Percentiles rank a stretch among this genome's conserved stretches.
phyloP scores from a whole-genome alignment of 192 early-diverging fungal genomes.

The Backusella australiensis region DNA sequence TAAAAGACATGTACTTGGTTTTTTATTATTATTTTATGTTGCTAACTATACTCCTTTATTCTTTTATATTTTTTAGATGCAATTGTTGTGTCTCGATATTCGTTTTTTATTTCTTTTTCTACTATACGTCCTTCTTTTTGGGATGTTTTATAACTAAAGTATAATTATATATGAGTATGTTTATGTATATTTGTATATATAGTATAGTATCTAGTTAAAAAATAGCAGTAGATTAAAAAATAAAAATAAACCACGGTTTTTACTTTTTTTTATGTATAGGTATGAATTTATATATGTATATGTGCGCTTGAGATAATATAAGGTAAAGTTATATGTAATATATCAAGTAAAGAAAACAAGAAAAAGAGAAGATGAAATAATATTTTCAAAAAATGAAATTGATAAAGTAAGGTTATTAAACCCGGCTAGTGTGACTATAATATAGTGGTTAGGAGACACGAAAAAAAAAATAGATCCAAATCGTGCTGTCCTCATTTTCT shows the following conservation, averaged over 20 bases:
- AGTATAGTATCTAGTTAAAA: background rate
- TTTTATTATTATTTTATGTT: background rate
- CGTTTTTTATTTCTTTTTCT: background rate
- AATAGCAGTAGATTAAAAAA: background rate
- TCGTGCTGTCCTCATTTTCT: constrained; percentile 13
- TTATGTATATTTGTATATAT: background rate
- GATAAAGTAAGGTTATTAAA: constrained; percentile 17
- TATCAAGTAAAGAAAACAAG: background rate
- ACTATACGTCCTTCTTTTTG: background rate
- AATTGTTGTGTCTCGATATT: background rate
- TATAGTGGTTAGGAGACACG: constrained; percentile 16
- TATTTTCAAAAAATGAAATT: constrained; percentile 4
- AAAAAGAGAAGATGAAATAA: constrained; percentile 3
- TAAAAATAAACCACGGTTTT: background rate
- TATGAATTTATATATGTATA: background rate
- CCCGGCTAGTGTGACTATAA: constrained; percentile 20
- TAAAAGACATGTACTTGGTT: background rate
- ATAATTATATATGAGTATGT: background rate
- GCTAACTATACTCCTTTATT: background rate
- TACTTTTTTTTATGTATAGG: background rate
- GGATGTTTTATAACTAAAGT: background rate
- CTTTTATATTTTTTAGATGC: background rate
- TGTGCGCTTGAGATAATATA: background rate
- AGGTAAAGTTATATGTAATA: background rate
- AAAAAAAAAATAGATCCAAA: constrained; percentile 19